phyloP scores from a whole-genome alignment of 2,329 filamentous ascomycete genomes.

The Paecilomyces formosus region DNA sequence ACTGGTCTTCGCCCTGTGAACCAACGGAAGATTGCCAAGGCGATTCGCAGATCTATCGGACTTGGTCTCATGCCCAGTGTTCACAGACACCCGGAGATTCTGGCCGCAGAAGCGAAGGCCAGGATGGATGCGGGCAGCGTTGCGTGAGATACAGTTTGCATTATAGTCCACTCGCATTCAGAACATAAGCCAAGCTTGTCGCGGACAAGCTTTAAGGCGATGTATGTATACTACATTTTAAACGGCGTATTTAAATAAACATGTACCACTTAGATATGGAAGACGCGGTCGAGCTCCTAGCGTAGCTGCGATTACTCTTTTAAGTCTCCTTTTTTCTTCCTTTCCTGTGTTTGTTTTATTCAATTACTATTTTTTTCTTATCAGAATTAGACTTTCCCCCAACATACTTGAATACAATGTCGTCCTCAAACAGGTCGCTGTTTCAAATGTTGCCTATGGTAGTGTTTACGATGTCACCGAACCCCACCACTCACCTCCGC shows the following conservation, averaged over 20 bases:
- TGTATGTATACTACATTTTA: neutral
- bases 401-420: neutral
- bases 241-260: neutral
- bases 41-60: slow-evolving; percentile 79
- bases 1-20: slow-evolving; percentile 83
- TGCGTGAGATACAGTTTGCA: neutral
- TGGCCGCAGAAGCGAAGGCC: slow-evolving; percentile 38
- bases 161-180: neutral
- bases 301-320: neutral
- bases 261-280: neutral
- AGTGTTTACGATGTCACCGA: neutral
- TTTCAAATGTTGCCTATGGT: neutral
- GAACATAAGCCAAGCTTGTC: neutral
- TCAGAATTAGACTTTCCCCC: neutral
- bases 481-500: neutral
- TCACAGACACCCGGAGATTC: slow-evolving; percentile 77
- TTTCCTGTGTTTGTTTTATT: neutral
- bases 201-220: neutral
- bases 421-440: neutral
- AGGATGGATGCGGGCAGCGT: slow-evolving; percentile 15
- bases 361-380: neutral
- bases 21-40: slow-evolving; percentile 88
- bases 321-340: neutral
- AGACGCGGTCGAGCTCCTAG: neutral
- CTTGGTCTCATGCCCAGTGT: slow-evolving; percentile 88